phyloP scores from a whole-genome alignment of 148 eudicot genomes.

The Vaccinium vitisidaea region DNA sequence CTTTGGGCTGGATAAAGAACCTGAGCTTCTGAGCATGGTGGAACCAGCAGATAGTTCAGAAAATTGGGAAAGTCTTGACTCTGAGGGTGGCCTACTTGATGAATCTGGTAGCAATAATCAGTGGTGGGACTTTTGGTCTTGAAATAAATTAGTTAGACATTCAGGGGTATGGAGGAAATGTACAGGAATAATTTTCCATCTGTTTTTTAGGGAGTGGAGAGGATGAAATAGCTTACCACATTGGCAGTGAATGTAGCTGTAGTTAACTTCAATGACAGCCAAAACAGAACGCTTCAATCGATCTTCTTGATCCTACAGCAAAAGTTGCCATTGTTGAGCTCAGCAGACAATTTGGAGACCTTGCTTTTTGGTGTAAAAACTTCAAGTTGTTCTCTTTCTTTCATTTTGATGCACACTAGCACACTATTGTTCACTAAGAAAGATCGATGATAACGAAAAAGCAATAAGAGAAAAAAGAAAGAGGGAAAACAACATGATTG shows the following conservation, averaged over 20 bases:
- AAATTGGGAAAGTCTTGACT: conserved; percentile 38
- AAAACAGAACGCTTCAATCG: not conserved
- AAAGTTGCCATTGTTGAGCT: not conserved
- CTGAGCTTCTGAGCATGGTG: conserved; percentile 33
- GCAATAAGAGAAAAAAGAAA: not conserved
- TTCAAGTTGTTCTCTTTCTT: not conserved
- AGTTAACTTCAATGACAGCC: not conserved
- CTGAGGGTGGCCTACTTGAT: conserved; percentile 33
- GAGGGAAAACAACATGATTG: not conserved
- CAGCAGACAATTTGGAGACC: not conserved
- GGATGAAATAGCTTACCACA: not conserved
- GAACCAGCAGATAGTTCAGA: conserved; percentile 38
- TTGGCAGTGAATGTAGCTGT: not conserved
- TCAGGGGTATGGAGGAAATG: conserved; percentile 2
- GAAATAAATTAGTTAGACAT: not conserved
- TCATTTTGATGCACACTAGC: not conserved
- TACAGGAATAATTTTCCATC: conserved; percentile 16
- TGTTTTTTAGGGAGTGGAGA: not conserved
- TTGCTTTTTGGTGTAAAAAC: not conserved
- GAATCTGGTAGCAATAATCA: conserved; percentile 29
- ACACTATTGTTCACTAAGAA: not conserved
- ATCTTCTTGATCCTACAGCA: not conserved
- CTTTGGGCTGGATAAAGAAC: conserved; percentile 36
- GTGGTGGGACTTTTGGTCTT: conserved; percentile 79
- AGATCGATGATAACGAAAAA: not conserved